Percentiles rank a stretch among this genome's conserved stretches.
phyloP scores from a whole-genome alignment of 2,329 filamentous ascomycete genomes.

The Nannizziopsis barbatae region DNA sequence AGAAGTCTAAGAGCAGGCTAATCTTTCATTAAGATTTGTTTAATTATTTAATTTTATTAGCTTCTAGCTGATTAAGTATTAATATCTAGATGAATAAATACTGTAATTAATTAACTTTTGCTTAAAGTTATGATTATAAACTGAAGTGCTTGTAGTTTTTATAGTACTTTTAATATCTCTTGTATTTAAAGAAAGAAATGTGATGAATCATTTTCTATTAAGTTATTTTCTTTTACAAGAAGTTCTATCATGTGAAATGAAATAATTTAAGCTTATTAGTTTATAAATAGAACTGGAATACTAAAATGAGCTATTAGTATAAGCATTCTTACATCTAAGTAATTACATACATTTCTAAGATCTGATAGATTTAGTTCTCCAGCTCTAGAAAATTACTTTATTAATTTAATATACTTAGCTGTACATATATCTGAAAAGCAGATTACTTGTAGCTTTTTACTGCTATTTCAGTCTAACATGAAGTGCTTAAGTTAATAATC shows the following conservation, averaged over 20 bases:
- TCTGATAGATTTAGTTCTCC: constrained; percentile 13
- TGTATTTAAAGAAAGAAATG: no score
- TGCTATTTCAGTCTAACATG: no score
- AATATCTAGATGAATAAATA: constrained; percentile 24
- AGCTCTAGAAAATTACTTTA: constrained; percentile 11
- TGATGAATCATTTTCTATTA: no score
- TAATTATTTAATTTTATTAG: constrained; percentile 24
- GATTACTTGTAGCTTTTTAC: no score
- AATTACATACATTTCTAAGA: constrained; percentile 14
- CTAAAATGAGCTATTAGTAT: neutral
- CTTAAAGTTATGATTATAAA: constrained; percentile 28
- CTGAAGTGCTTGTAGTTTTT: constrained; percentile 10
- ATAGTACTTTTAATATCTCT: no score
- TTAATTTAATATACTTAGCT: neutral
- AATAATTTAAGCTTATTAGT: no score
- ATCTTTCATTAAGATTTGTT: constrained; percentile 22
- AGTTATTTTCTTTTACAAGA: no score
- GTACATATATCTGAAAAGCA: constrained; percentile 1
- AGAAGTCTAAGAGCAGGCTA: constrained; percentile 23
- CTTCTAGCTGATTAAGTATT: constrained; percentile 18
- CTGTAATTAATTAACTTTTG: constrained; percentile 28
- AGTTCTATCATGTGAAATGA: no score
- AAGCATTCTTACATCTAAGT: neutral
- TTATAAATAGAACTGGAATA: no score
- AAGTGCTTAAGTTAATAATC: no score